phyloP scores from a whole-genome alignment of 495 filamentous ascomycete genomes.

The Letharia columbiana region DNA sequence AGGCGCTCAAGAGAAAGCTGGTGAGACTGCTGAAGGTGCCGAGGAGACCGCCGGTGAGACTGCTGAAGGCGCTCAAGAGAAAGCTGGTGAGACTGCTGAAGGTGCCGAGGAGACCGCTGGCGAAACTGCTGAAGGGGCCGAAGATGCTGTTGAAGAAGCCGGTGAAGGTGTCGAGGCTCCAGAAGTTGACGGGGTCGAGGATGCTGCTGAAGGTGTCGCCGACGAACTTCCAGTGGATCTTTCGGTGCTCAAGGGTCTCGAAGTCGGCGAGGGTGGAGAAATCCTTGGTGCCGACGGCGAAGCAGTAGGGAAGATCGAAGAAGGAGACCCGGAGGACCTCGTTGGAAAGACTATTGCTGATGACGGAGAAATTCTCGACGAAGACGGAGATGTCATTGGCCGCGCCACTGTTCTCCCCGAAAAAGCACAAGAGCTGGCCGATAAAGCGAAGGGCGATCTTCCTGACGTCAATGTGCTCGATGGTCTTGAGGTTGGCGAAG shows the following conservation, averaged over 20 bases:
- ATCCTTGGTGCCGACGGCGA: slow-evolving; percentile 36
- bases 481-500: slow-evolving; percentile 48
- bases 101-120: slow-evolving; percentile 23
- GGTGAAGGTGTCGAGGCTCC: slow-evolving; percentile 33
- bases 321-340: slow-evolving; percentile 38
- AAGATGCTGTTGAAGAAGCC: slow-evolving; percentile 26
- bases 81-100: slow-evolving; percentile 21
- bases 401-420: slow-evolving; percentile 37
- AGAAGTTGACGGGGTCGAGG: slow-evolving; percentile 32
- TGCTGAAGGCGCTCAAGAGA: slow-evolving; percentile 15
- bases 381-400: slow-evolving; percentile 43
- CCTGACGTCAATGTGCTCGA: slow-evolving; percentile 45
- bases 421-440: slow-evolving; percentile 26
- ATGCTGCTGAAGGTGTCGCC: slow-evolving; percentile 29
- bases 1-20: slow-evolving; percentile 22
- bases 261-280: slow-evolving; percentile 43
- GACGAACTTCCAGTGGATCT: slow-evolving; percentile 43
- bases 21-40: slow-evolving; percentile 34
- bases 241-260: slow-evolving; percentile 58
- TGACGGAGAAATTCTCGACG: slow-evolving; percentile 44
- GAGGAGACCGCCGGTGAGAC: slow-evolving; percentile 31
- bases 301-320: slow-evolving; percentile 34
- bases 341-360: slow-evolving; percentile 45
- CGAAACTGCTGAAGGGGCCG: slow-evolving; percentile 8
- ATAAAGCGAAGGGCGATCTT: slow-evolving; percentile 29